A percentile compares a stretch with the other conserved stretches of the same genome.
These are phyloP conservation scores for Talinum fruticosum DNA, from an alignment of 148 eudicot species.

Conservation along the genomic window DNA sequence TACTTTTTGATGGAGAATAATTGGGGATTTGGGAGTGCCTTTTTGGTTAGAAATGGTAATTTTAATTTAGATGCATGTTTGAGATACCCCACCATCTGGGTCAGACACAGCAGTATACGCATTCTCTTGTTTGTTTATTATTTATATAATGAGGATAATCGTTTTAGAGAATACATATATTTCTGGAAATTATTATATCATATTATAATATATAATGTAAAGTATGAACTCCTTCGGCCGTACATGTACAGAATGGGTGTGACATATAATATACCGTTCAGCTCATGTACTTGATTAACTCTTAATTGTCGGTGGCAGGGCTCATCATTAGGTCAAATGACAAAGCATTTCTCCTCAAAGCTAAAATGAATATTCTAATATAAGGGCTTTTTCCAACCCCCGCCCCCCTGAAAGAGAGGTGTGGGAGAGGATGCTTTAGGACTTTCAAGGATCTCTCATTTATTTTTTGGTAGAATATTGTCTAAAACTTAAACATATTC, in stretches of 20 bases:
- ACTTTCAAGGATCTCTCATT: neutral
- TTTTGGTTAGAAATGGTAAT: no score
- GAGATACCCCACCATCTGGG: neutral
- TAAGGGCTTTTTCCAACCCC: neutral
- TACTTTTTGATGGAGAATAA: neutral
- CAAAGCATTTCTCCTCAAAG: neutral
- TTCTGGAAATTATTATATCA: neutral
- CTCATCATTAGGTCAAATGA: constrained; percentile 30
- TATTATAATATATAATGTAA: neutral
- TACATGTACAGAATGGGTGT: constrained; percentile 17
- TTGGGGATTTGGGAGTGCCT: neutral
- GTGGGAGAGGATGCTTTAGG: neutral
- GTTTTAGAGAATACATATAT: no score
- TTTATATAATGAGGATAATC: neutral
- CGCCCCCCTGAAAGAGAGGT: neutral
- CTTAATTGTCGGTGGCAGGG: constrained; percentile 33
- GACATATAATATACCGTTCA: constrained; percentile 6
- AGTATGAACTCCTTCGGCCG: constrained; percentile 21
- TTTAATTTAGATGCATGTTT: no score
- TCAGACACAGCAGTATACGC: neutral
- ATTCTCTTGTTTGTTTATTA: no score
- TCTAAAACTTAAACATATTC: no score
- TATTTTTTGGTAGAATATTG: no score
- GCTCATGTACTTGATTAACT: constrained; percentile 15
- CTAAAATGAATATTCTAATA: constrained; percentile 16